Conservation (phyloP, 1,284 basidiomycete species). For the Agroathelia rolfsii region DNA sequence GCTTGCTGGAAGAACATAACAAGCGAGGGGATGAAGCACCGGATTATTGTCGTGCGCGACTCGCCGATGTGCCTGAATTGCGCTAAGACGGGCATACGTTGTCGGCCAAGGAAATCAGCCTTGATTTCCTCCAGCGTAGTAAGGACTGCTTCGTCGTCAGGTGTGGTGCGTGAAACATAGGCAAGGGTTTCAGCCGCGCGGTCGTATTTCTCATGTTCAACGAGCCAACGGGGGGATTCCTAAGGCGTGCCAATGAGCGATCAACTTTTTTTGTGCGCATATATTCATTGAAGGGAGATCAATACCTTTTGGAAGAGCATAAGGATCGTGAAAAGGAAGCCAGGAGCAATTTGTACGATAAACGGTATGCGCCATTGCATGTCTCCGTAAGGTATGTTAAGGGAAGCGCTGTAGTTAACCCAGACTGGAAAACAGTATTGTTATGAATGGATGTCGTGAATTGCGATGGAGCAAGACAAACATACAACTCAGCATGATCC, state of each 20-base stretch:
- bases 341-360: conserved; percentile 43
- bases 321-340: conserved; percentile 33
- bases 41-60: conserved; percentile 30
- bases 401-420: conserved; percentile 35
- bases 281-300: too few species aligned
- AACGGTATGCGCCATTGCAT: conserved; percentile 50
- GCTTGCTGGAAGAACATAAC: conserved; percentile 52
- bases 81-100: conserved; percentile 23
- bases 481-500: conserved; percentile 42
- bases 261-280: too few species aligned
- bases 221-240: conserved; percentile 55
- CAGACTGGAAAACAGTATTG: conserved; percentile 23
- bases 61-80: conserved; percentile 36
- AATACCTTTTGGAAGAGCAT: conserved; percentile 43
- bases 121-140: conserved; percentile 42
- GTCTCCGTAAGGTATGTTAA: conserved; percentile 24
- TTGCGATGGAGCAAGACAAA: conserved; percentile 10
- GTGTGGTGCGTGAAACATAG: conserved; percentile 29
- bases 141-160: conserved; percentile 30
- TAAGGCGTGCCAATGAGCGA: too few species aligned
- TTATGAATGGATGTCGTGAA: conserved; percentile 3
- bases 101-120: conserved; percentile 35
- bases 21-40: conserved; percentile 41
- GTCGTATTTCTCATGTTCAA: conserved; percentile 40
- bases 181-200: conserved; percentile 39